These are phyloP conservation scores for Hura crepitans DNA, from an alignment of 441 rosid genomes.

Conservation along the genomic window DNA sequence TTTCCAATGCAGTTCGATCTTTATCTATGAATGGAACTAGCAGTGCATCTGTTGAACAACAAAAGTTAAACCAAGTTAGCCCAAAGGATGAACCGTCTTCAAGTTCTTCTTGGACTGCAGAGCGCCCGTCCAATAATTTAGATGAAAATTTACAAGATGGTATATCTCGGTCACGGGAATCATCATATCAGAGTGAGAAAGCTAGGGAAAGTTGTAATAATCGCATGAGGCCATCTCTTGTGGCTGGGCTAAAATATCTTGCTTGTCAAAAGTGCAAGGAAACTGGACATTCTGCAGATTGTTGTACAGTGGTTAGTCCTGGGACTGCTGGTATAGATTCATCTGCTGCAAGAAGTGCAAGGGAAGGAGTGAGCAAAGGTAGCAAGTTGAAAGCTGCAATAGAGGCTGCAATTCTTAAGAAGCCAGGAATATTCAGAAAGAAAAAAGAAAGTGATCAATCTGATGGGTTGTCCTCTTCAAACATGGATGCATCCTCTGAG, in stretches of 20 bases:
- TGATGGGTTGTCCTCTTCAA: conserved; percentile 43
- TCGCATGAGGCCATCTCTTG: conserved; percentile 46
- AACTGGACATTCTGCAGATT: conserved; percentile 56
- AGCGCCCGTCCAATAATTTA: conserved; percentile 39
- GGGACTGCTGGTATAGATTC: conserved; percentile 45
- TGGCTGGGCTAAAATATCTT: conserved; percentile 39
- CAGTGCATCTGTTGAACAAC: conserved; percentile 40
- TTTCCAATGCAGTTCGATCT: conserved; percentile 45
- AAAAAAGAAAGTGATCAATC: conserved; percentile 48
- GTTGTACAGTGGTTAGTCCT: conserved; percentile 37
- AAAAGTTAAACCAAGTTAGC: conserved; percentile 44
- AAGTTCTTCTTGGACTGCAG: conserved; percentile 52
- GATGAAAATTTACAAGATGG: conserved; percentile 53
- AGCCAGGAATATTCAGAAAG: conserved; percentile 65
- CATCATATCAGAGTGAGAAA: conserved; percentile 54
- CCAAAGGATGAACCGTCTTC: conserved; percentile 62
- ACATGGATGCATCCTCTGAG: conserved; percentile 38
- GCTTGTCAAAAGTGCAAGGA: conserved; percentile 52
- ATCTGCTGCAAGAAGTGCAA: conserved; percentile 43
- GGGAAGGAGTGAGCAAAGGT: conserved; percentile 49
- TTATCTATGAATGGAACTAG: conserved; percentile 36
- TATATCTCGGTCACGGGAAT: conserved; percentile 45
- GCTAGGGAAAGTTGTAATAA: conserved; percentile 41
- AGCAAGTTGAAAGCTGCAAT: conserved; percentile 74
- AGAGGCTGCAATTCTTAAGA: conserved; percentile 73